Percentiles rank a stretch among this genome's conserved stretches.
phyloP scores from a whole-genome alignment of 2,329 filamentous ascomycete genomes.

The Alternaria arbusti region DNA sequence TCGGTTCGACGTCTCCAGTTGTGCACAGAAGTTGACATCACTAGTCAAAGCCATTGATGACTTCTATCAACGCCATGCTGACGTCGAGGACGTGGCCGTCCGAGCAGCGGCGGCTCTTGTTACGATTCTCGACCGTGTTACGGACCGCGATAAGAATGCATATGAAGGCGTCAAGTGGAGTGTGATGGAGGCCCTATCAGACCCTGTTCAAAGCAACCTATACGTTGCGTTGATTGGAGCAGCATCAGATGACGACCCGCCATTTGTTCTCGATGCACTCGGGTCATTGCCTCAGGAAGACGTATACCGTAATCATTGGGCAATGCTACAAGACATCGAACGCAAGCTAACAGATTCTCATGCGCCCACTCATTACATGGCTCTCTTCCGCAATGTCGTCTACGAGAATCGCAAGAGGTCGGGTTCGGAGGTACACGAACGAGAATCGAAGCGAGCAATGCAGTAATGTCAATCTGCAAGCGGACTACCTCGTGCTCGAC shows the following conservation, averaged over 20 bases:
- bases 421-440: constrained; percentile 35
- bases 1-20: constrained; percentile 36
- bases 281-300: constrained; percentile 37
- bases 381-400: constrained; percentile 33
- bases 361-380: constrained; percentile 34
- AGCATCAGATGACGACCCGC: constrained; percentile 14
- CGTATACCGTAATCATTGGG: constrained; percentile 40
- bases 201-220: constrained; percentile 40
- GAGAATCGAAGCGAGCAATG: constrained; percentile 41
- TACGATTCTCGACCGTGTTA: constrained; percentile 42
- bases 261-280: constrained; percentile 42
- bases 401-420: constrained; percentile 44
- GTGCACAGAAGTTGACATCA: constrained; percentile 36
- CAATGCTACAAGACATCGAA: constrained; percentile 33
- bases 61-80: constrained; percentile 32
- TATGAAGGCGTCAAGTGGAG: constrained; percentile 40
- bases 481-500: neutral
- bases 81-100: constrained; percentile 31
- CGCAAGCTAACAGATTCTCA: constrained; percentile 29
- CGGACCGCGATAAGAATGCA: constrained; percentile 40
- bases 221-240: constrained; percentile 40
- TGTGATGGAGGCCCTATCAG: constrained; percentile 28
- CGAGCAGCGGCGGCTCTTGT: constrained; percentile 40
- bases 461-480: constrained; percentile 9
- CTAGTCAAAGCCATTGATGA: constrained; percentile 38